phyloP scores from a whole-genome alignment of 495 filamentous ascomycete genomes.

The Neurospora tetrasperma region DNA sequence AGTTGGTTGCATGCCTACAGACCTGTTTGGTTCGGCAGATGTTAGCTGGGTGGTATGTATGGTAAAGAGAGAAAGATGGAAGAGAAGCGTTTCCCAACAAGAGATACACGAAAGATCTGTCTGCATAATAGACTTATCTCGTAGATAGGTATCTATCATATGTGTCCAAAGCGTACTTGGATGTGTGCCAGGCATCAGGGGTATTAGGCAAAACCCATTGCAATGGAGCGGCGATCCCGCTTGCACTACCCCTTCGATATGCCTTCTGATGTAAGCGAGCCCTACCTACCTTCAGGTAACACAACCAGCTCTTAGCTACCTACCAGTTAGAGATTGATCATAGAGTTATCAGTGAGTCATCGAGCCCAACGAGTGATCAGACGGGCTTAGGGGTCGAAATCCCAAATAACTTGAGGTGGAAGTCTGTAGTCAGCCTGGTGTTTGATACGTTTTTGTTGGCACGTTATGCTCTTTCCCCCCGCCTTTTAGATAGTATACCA shows the following conservation, averaged over 20 bases:
- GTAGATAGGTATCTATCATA: neutral
- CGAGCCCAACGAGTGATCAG: no score
- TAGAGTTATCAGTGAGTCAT: no score
- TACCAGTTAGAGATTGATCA: no score
- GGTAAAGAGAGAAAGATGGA: neutral
- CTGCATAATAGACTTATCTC: neutral
- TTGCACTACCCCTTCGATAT: neutral
- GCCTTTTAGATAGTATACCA: no score
- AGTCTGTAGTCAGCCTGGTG: no score
- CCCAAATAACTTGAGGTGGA: no score
- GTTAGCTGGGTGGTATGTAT: neutral
- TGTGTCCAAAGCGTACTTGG: neutral
- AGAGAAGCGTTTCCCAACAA: neutral
- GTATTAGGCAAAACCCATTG: conserved; percentile 11
- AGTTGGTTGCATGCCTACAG: no score
- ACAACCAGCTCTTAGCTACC: neutral
- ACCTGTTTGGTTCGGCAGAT: neutral
- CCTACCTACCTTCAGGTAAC: neutral
- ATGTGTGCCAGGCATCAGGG: neutral
- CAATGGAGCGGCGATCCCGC: neutral
- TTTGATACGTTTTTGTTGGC: no score
- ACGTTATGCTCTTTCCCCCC: no score
- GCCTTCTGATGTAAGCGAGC: neutral
- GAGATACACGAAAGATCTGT: neutral
- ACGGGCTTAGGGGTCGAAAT: no score